These are phyloP conservation scores for Coemansia sp. DNA, from an alignment of 192 early-diverging fungal genomes.

Conservation along the genomic window DNA sequence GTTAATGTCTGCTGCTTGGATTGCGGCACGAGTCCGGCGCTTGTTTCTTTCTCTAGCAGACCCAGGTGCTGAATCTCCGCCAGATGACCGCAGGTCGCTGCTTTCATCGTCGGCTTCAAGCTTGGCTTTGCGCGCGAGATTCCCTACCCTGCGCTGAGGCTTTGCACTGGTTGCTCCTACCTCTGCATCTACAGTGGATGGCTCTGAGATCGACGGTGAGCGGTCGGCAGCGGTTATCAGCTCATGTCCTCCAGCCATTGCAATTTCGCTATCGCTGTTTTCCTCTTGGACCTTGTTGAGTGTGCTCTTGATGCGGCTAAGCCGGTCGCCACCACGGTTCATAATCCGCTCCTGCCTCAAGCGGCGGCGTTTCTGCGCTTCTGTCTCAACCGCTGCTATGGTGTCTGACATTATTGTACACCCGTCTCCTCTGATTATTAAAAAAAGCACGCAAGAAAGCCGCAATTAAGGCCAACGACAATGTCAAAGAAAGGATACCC, in stretches of 20 bases:
- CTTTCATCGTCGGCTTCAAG: conserved; percentile 19
- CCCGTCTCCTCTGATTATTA: background rate
- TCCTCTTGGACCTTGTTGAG: conserved; percentile 40
- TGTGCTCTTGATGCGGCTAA: conserved; percentile 44
- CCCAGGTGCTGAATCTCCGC: background rate
- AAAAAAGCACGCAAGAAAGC: no score
- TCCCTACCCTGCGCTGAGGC: conserved; percentile 40
- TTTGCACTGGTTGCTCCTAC: conserved; percentile 3
- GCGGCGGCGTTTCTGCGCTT: conserved; percentile 40
- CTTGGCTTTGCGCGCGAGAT: conserved; percentile 45
- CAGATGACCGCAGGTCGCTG: background rate
- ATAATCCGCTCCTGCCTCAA: conserved; percentile 50
- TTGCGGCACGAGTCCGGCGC: conserved; percentile 1
- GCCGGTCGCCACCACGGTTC: conserved; percentile 45
- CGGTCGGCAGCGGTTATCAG: conserved; percentile 32
- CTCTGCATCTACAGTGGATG: conserved; percentile 1
- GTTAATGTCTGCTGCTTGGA: conserved; percentile 20
- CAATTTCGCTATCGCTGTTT: conserved; percentile 16
- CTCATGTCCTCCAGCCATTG: conserved; percentile 42
- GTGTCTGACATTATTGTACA: conserved; percentile 1
- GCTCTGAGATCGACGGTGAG: conserved; percentile 1
- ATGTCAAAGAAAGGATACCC: no score
- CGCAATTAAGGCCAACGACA: no score
- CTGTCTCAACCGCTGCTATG: conserved; percentile 16
- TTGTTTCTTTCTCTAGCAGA: background rate